phyloP scores from a whole-genome alignment of 768 basidiomycete species.

The Tephrocybe sp. region DNA sequence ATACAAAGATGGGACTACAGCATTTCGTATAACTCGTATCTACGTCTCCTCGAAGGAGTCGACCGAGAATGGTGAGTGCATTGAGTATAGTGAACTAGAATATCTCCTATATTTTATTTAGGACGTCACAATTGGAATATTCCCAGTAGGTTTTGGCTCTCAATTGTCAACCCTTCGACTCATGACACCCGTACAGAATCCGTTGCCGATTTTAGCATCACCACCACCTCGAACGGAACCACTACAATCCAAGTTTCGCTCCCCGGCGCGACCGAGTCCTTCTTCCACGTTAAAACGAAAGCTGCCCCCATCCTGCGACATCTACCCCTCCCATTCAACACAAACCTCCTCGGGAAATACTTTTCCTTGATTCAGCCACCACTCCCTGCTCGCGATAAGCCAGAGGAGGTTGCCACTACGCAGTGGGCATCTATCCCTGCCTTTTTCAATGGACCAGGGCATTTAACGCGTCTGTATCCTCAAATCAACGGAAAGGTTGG shows the following conservation, averaged over 20 bases:
- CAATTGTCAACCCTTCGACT: background rate
- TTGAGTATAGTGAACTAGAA: background rate
- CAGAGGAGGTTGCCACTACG: constrained; percentile 23
- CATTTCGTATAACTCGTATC: constrained; percentile 31
- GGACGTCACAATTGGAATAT: constrained; percentile 35
- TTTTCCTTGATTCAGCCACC: constrained; percentile 21
- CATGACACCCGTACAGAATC: too few relatives aligned
- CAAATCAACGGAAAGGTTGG: constrained; percentile 21
- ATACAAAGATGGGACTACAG: constrained; percentile 22
- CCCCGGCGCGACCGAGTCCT: constrained; percentile 21
- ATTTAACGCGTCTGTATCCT: constrained; percentile 10
- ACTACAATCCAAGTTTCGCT: constrained; percentile 24
- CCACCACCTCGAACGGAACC: constrained; percentile 13
- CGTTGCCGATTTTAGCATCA: constrained; percentile 28
- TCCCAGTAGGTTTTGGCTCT: constrained; percentile 23
- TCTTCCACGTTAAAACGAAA: constrained; percentile 28
- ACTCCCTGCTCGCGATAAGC: constrained; percentile 19
- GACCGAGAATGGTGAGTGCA: constrained; percentile 25
- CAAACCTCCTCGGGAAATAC: constrained; percentile 14
- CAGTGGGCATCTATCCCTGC: constrained; percentile 20
- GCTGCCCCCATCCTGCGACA: constrained; percentile 24
- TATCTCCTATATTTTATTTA: too few relatives aligned
- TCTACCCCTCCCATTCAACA: constrained; percentile 21
- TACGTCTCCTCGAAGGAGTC: constrained; percentile 31
- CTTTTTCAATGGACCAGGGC: constrained; percentile 15